A percentile compares a stretch with the other conserved stretches of the same genome.
Conservation (phyloP, 2,329 filamentous ascomycete species). For the Aspergillus flavus region DNA sequence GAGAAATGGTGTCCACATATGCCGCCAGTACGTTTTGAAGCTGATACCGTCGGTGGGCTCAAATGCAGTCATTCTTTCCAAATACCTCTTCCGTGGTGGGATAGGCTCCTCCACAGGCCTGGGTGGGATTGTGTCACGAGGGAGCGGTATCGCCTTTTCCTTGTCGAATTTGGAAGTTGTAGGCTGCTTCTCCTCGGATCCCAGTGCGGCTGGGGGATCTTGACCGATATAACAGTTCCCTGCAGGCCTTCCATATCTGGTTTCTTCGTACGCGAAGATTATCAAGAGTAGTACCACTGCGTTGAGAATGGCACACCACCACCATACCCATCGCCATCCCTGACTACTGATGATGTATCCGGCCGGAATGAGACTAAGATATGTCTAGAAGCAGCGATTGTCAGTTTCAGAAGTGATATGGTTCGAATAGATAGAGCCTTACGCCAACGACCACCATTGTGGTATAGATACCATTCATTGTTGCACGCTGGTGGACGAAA, state of each 20-base stretch:
- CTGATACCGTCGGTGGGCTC: neutral
- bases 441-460: slow-evolving; percentile 6
- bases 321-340: slow-evolving; percentile 57
- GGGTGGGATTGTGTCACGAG: neutral
- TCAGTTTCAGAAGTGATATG: neutral
- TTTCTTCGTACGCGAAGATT: slow-evolving; percentile 52
- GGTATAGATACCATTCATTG: slow-evolving; percentile 13
- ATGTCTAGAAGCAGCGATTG: neutral
- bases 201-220: neutral
- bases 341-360: slow-evolving; percentile 40
- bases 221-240: neutral
- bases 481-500: slow-evolving; percentile 17
- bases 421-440: neutral
- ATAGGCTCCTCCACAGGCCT: neutral
- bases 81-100: neutral
- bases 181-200: neutral
- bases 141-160: neutral
- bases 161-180: neutral
- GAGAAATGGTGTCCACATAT: slow-evolving; percentile 32
- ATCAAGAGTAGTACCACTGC: slow-evolving; percentile 44
- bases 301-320: slow-evolving; percentile 50
- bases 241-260: slow-evolving; percentile 26
- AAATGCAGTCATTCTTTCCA: neutral
- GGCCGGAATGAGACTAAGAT: slow-evolving; percentile 15
- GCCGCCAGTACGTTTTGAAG: slow-evolving; percentile 9